phyloP scores from a whole-genome alignment of 257 asterid species.

The Mitragyna speciosa region DNA sequence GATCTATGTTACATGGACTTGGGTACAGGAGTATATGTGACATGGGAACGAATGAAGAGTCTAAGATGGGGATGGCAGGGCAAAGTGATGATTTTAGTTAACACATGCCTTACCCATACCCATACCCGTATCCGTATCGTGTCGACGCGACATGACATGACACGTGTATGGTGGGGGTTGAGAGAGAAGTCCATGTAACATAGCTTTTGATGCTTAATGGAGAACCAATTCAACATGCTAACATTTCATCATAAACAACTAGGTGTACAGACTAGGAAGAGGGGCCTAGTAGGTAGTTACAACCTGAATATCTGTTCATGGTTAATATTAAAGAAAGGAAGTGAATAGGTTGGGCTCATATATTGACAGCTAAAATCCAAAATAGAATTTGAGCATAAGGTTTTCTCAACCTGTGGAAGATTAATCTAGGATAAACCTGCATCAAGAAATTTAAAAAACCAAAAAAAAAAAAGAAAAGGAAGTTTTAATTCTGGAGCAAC shows the following conservation, averaged over 20 bases:
- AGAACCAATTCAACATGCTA: background rate
- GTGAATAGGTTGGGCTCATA: background rate
- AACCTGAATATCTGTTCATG: background rate
- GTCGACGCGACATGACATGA: no score
- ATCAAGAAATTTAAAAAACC: background rate
- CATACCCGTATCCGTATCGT: no score
- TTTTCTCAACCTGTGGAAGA: background rate
- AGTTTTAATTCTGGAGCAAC: background rate
- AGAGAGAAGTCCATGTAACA: no score
- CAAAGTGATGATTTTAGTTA: no score
- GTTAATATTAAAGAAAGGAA: background rate
- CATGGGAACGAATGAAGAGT: no score
- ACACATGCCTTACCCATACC: no score
- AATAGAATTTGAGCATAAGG: background rate
- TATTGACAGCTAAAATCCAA: background rate
- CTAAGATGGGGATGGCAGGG: no score
- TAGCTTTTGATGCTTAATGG: background rate
- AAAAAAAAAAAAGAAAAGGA: background rate
- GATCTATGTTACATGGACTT: no score
- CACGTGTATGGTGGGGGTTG: no score
- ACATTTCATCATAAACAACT: background rate
- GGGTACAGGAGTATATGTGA: no score
- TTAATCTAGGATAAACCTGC: no score
- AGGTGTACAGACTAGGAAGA: background rate
- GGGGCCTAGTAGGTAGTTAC: background rate